phyloP scores from a whole-genome alignment of 768 basidiomycete species.

The Suillus discolor region DNA sequence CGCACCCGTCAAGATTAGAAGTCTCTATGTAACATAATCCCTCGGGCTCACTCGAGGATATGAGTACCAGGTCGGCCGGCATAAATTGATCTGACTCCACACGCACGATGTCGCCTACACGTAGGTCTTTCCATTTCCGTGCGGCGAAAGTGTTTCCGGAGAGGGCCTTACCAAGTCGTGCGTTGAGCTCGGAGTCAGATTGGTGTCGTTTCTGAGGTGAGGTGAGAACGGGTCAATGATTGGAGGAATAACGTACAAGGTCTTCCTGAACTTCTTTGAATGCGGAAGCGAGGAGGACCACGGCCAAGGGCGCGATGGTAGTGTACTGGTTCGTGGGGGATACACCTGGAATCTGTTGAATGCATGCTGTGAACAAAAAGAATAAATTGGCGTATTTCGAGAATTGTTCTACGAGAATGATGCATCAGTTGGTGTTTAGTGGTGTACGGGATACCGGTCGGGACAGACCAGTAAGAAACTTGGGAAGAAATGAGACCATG shows the following conservation, averaged over 20 bases:
- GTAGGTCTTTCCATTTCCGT: conserved; percentile 86
- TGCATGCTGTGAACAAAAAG: conserved; percentile 96
- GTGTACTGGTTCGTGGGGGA: conserved; percentile 96
- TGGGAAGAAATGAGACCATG: conserved; percentile 80
- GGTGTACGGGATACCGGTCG: not conserved
- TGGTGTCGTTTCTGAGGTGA: conserved; percentile 87
- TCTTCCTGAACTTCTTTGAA: conserved; percentile 97
- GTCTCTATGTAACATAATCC: conserved; percentile 98
- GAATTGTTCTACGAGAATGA: conserved; percentile 77
- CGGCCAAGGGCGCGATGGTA: conserved; percentile 87
- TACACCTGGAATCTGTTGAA: conserved; percentile 97
- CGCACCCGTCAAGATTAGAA: conserved; percentile 93
- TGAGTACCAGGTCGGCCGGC: conserved; percentile 87
- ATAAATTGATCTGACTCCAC: conserved; percentile 93
- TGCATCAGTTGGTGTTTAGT: conserved; percentile 12
- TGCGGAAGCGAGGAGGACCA: conserved; percentile 90
- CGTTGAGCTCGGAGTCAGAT: conserved; percentile 90
- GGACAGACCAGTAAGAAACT: conserved; percentile 84
- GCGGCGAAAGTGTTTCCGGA: conserved; percentile 65
- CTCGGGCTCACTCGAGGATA: conserved; percentile 94
- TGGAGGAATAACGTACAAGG: conserved; percentile 53
- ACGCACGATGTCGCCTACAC: conserved; percentile 91
- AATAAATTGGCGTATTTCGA: conserved; percentile 98
- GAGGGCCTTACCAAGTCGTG: conserved; percentile 79
- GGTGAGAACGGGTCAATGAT: conserved; percentile 8